These are phyloP conservation scores for Moringa oleifera DNA, from an alignment of 345 rosid genomes.

Conservation along the genomic window DNA sequence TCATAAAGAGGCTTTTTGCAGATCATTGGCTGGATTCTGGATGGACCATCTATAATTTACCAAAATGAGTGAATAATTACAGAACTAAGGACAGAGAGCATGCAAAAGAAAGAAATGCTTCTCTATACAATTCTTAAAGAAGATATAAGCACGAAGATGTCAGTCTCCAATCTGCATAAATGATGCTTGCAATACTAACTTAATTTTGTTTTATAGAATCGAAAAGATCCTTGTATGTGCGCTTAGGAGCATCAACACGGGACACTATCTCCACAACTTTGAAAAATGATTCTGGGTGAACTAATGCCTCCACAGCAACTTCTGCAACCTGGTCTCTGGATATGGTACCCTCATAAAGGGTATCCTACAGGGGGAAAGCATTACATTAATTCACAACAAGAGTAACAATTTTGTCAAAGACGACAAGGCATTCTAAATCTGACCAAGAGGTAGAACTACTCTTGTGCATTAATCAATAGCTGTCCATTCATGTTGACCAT, in stretches of 20 bases:
- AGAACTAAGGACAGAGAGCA: not conserved
- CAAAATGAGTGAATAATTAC: too few species aligned
- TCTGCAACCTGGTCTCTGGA: constrained; percentile 85
- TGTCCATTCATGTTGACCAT: too few species aligned
- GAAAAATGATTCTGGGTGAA: constrained; percentile 56
- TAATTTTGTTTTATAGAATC: constrained; percentile 48
- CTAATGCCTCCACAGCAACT: constrained; percentile 74
- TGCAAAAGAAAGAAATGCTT: too few species aligned
- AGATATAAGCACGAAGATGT: not conserved
- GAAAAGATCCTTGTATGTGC: constrained; percentile 58
- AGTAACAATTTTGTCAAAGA: too few species aligned
- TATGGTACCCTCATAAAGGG: constrained; percentile 66
- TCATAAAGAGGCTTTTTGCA: too few species aligned
- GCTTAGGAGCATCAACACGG: constrained; percentile 59
- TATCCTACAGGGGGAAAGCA: constrained; percentile 39
- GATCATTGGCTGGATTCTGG: too few species aligned
- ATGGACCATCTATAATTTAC: too few species aligned
- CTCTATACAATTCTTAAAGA: too few species aligned
- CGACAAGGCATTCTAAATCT: too few species aligned
- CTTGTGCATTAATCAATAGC: too few species aligned
- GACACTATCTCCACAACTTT: constrained; percentile 82
- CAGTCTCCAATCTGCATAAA: not conserved
- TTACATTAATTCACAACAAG: not conserved
- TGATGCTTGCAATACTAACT: constrained; percentile 1
- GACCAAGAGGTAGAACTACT: too few species aligned